A percentile compares a stretch with the other conserved stretches of the same genome.
Conservation (phyloP, 257 asterid species). For the Gardenia jasminoides region DNA sequence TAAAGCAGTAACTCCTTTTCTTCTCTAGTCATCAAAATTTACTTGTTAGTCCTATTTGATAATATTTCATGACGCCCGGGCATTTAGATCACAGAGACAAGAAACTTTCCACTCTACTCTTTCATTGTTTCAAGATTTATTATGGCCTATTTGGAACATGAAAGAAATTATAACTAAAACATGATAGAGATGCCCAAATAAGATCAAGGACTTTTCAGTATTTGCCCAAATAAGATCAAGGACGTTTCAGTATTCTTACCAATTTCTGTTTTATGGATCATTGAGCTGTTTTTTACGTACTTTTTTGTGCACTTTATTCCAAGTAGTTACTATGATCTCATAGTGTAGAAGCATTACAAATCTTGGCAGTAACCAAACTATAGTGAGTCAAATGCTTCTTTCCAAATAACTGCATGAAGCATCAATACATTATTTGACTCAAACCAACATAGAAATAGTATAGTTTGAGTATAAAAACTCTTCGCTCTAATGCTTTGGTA, state of each 20-base stretch:
- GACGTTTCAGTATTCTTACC: background rate
- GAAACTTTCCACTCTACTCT: background rate
- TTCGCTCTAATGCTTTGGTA: constrained; percentile 1
- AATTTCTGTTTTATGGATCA: background rate
- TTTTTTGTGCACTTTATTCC: background rate
- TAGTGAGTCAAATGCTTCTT: background rate
- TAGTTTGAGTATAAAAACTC: background rate
- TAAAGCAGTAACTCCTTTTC: background rate
- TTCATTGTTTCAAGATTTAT: background rate
- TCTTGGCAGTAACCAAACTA: background rate
- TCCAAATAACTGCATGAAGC: background rate
- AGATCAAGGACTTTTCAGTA: background rate
- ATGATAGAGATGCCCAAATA: background rate
- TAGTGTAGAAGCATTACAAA: background rate
- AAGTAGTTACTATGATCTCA: background rate
- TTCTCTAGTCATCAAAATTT: background rate
- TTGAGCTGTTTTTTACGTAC: background rate
- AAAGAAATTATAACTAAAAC: background rate
- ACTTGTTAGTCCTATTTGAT: background rate
- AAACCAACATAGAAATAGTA: background rate
- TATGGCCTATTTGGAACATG: background rate
- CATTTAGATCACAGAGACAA: background rate
- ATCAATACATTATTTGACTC: background rate
- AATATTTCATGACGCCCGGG: background rate
- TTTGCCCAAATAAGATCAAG: background rate